These are phyloP conservation scores for Cercospora canescens DNA, from an alignment of 2,329 filamentous ascomycete species.

Conservation along the genomic window DNA sequence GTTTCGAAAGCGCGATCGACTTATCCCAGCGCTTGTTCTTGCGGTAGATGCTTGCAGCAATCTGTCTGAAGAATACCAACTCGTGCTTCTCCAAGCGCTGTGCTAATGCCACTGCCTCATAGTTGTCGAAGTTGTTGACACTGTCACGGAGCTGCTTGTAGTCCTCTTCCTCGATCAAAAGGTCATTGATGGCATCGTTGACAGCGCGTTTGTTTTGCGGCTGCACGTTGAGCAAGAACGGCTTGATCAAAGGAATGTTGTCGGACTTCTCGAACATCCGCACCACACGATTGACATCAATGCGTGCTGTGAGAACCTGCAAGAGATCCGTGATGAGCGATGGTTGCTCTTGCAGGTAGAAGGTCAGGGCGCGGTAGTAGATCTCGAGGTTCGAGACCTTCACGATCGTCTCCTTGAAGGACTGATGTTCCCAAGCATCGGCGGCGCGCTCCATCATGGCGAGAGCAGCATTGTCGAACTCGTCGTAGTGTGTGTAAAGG, in stretches of 20 bases:
- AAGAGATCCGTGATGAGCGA: constrained; percentile 93
- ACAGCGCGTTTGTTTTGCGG: constrained; percentile 96
- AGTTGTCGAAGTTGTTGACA: constrained; percentile 98
- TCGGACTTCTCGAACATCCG: constrained; percentile 99
- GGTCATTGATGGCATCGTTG: constrained; percentile 96
- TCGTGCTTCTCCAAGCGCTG: constrained; percentile 95
- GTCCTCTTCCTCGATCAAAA: constrained; percentile 97
- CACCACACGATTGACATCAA: constrained; percentile 98
- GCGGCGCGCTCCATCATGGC: constrained; percentile 97
- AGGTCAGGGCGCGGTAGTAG: constrained; percentile 95
- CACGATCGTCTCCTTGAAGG: constrained; percentile 97
- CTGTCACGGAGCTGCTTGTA: constrained; percentile 98
- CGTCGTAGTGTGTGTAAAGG: constrained; percentile 97
- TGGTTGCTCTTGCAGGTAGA: constrained; percentile 96
- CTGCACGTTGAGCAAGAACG: constrained; percentile 95
- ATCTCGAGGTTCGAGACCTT: constrained; percentile 99
- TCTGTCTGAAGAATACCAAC: constrained; percentile 98
- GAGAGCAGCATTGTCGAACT: constrained; percentile 94
- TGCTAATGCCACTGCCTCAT: constrained; percentile 90
- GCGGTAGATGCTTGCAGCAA: constrained; percentile 96
- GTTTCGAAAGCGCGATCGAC: constrained; percentile 94
- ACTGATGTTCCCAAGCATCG: constrained; percentile 98
- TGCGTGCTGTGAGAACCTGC: constrained; percentile 84
- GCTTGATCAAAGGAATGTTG: constrained; percentile 97
- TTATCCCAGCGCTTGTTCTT: constrained; percentile 99